Evolutionary conservation across 2,329 filamentous ascomycete species (phyloP), one percentile per base, ranked within the genome.

Genomic region (Hypoxylon sp.): DNA sequence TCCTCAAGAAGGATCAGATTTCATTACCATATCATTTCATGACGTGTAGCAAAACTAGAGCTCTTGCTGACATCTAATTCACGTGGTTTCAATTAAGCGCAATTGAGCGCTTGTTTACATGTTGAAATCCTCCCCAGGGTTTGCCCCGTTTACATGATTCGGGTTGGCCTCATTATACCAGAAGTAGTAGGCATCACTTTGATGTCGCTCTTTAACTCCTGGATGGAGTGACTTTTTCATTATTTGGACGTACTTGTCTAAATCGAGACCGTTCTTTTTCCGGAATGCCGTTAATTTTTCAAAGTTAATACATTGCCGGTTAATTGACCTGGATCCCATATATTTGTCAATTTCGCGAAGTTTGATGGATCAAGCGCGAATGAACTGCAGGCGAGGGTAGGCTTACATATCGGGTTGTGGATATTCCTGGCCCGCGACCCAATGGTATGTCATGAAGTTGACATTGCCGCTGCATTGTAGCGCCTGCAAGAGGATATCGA

Each of bases 271-370:
- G 27, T 72, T 50, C 24, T 58, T 55, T 42, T 67, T 63, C 8
- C 71, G 61, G 58, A 67, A 73, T 11, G 31, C 55, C 2, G 70
- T 67, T 6, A 74, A 52, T 42, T 72, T 73, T 8, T 79, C 76
- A 46, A 79, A 80, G 48, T 78, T 75, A 7, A 79, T 67, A 32
- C 79, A 81, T 64, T 79, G 76, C 54, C 77, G 75, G 61, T 79
- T 76, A 4, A 67, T 65, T 3, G 67, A 67, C 67, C 67, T 70
- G 21, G 6, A 37, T 65, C 29, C 21, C 13, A 21, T 35, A n/a
- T 47, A 27, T 46, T 47, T 29, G 58, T 66, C 15, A 62, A 21
- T 37, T 21, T 47, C 24, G 46, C 27, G 4, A 46, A 35, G 29
- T 47, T 19, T 6, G 29, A 15, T 56, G 17, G 15, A 10, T 19